Conservation (phyloP, 192 early-diverging fungal species). For the Coemansia sp. region DNA sequence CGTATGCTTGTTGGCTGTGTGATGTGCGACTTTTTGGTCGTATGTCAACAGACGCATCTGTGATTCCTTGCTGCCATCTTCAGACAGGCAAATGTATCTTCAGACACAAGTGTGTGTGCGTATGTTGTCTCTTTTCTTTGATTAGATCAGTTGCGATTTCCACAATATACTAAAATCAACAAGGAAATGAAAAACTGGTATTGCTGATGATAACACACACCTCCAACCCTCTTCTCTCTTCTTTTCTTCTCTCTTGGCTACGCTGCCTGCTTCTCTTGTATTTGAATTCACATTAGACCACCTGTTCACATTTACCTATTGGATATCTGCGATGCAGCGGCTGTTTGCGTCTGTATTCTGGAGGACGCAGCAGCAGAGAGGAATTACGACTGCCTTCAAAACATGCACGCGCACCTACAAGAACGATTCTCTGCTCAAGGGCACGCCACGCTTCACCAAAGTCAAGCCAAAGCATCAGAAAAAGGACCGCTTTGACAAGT, state of each 20-base stretch:
- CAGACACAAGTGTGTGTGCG: no score
- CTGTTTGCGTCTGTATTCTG: slow-evolving; percentile 3
- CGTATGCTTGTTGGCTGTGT: slow-evolving; percentile 44
- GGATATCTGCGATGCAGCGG: background rate
- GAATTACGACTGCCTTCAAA: background rate
- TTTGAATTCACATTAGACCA: background rate
- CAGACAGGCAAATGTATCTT: background rate
- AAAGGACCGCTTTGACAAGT: slow-evolving; percentile 1
- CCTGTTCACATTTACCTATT: background rate
- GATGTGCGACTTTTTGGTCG: slow-evolving; percentile 33
- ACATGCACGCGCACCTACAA: slow-evolving; percentile 9
- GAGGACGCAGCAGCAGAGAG: slow-evolving; percentile 7
- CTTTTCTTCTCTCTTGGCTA: background rate
- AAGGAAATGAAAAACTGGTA: no score
- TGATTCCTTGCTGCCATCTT: no score
- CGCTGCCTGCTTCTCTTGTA: background rate
- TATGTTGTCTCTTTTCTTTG: no score
- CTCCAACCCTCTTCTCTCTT: no score
- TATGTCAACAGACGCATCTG: slow-evolving; percentile 1
- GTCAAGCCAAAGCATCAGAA: slow-evolving; percentile 18
- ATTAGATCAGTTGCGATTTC: no score
- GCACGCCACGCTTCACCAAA: slow-evolving; percentile 40
- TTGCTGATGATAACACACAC: no score
- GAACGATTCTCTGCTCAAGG: slow-evolving; percentile 32
- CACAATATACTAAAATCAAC: no score